Conservation (phyloP, 176 grass and related monocot species). For the Triticum timopheevii region DNA sequence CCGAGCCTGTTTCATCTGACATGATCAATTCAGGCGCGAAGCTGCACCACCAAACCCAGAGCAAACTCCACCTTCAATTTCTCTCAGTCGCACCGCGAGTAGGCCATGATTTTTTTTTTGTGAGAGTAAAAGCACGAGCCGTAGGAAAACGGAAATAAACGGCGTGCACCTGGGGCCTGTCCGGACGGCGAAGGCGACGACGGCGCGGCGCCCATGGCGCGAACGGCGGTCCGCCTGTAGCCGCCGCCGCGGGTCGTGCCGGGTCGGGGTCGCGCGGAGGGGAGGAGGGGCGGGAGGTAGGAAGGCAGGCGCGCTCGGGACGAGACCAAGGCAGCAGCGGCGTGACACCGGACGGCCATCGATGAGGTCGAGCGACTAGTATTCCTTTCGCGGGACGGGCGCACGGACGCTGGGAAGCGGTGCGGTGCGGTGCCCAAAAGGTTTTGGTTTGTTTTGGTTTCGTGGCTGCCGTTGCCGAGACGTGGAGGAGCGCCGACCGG, state of each 20-base stretch:
- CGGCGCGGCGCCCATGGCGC: constrained; percentile 32
- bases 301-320: not conserved
- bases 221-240: constrained; percentile 5
- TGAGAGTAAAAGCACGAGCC: too few species aligned
- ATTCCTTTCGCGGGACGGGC: not conserved
- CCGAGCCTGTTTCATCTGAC: not conserved
- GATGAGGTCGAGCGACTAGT: not conserved
- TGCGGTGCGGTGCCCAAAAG: not conserved
- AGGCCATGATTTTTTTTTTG: too few species aligned
- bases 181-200: constrained; percentile 22
- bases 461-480: not conserved
- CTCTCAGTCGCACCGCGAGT: too few species aligned
- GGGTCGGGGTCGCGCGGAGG: not conserved
- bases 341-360: constrained; percentile 1
- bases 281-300: not conserved
- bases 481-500: not conserved
- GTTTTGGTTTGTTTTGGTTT: not conserved
- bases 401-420: not conserved
- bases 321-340: not conserved
- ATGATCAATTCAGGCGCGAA: not conserved
- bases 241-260: not conserved
- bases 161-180: constrained; percentile 29
- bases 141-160: not conserved
- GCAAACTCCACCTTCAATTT: not conserved
- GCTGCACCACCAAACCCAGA: not conserved